Evolutionary conservation across 345 rosid species (phyloP), one percentile per base, ranked within the genome.

Genomic region (Arabidopsis arenosa): DNA sequence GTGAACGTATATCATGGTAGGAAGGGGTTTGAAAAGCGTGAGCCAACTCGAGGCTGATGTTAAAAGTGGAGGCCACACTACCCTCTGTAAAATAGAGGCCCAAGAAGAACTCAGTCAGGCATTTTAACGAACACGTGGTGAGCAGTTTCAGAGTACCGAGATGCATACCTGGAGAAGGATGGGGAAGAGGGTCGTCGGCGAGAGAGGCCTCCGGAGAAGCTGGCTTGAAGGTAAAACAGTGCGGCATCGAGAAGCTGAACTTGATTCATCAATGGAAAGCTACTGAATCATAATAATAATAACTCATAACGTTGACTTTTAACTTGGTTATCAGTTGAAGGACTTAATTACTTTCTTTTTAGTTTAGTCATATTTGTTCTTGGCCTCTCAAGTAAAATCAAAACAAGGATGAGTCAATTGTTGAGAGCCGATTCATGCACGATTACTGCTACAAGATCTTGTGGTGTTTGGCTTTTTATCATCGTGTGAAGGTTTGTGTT

Each of bases 351-450:
- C 2, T 15, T n/a, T 12, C 15, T n/a, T 45, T 45, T n/a, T n/a
- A 12, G 45, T 14, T n/a, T 47, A 47, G 39, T 47, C 51, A 47
- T 47, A 47, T 47, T 45, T 44, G 7, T 60, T 49, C 43, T 40
- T 23, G 26, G 26, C 26, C 26, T 23, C 26, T 23, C 26, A 23
- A 28, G 32, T 28, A 28, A 28, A 28, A 28, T 4, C 32, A 28
- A 28, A 94, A 79, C 92, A 90, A 68, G 98, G 97, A 39, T 36
- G 98, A 94, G 47, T 89, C 97, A 5, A 94, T 94, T 13, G 90
- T 94, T 2, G 95, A 89, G 81, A 92, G 97, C 75, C 89, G 95
- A 14, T 94, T 94, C 91, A 92, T 94, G 98, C 93, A 94, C 26
- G 96, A 94, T 68, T 89, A 86, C 37, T 92, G 32, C 4, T 28